These are phyloP conservation scores for Gymnopilus junonius DNA, from an alignment of 768 basidiomycete species.

Conservation along the genomic window DNA sequence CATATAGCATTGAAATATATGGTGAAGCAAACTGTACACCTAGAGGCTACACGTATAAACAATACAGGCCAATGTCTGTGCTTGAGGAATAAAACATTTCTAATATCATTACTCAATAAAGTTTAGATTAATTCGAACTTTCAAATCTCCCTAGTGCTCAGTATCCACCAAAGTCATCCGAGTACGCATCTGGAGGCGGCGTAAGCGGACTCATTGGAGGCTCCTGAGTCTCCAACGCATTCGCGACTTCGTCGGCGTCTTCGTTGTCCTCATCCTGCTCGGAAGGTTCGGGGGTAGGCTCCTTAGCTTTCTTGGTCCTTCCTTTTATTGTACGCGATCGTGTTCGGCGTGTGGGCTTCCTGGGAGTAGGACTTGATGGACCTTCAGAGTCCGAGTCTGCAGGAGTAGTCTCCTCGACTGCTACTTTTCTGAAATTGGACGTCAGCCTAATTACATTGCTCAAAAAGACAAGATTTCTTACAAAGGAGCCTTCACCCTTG, in stretches of 20 bases:
- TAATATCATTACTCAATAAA: slow-evolving; percentile 1
- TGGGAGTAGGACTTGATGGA: slow-evolving; percentile 18
- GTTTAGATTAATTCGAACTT: not conserved
- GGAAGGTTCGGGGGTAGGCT: not conserved
- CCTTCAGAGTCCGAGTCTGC: slow-evolving; percentile 18
- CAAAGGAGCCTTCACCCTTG: slow-evolving; percentile 29
- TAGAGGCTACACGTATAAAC: too few species aligned
- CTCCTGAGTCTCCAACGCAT: slow-evolving; percentile 16
- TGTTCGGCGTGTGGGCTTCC: slow-evolving; percentile 16
- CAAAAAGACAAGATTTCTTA: slow-evolving; percentile 12
- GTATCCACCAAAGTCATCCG: slow-evolving; percentile 31
- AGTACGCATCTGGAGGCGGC: slow-evolving; percentile 14
- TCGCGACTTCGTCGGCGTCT: slow-evolving; percentile 24
- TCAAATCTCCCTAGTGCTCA: slow-evolving; percentile 3
- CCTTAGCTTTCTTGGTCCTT: not conserved
- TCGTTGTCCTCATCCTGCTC: slow-evolving; percentile 5
- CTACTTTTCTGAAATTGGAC: slow-evolving; percentile 11
- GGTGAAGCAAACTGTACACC: too few species aligned
- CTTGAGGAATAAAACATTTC: too few species aligned
- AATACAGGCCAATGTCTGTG: too few species aligned
- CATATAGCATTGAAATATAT: too few species aligned
- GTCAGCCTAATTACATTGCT: not conserved
- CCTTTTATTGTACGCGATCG: slow-evolving; percentile 7
- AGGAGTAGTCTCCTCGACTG: slow-evolving; percentile 8
- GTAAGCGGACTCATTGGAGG: slow-evolving; percentile 3